Percentiles rank a stretch among this genome's conserved stretches.
These are phyloP conservation scores for Ochromonas danica DNA, from an alignment of 108 stramenopile species.

Conservation along the genomic window DNA sequence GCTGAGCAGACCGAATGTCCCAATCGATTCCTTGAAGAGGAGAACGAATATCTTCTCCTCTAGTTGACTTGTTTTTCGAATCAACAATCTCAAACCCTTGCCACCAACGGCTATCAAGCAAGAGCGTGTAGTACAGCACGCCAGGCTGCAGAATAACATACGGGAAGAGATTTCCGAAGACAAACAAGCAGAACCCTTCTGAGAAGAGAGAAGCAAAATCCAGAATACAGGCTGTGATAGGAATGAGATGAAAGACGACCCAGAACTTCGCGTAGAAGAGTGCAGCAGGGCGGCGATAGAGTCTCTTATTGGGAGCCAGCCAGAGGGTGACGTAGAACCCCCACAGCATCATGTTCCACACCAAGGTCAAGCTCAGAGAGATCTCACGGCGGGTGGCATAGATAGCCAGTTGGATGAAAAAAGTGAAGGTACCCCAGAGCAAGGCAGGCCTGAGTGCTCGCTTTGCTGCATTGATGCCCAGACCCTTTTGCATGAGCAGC, in stretches of 20 bases:
- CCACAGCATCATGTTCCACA: conserved; percentile 10
- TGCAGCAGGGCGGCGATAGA: conserved; percentile 27
- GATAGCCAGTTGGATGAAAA: not conserved
- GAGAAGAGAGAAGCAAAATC: not conserved
- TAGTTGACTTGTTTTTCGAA: not conserved
- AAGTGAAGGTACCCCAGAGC: conserved; percentile 19
- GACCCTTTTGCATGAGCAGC: conserved; percentile 26
- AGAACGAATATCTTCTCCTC: not conserved
- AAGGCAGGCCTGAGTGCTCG: not conserved
- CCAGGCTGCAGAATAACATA: not conserved
- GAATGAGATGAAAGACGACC: not conserved
- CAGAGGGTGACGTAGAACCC: conserved; percentile 18
- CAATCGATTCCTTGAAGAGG: conserved; percentile 19
- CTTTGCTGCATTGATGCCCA: conserved; percentile 21
- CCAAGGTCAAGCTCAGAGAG: too few species aligned
- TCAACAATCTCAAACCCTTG: conserved; percentile 18
- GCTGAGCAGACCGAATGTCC: not conserved
- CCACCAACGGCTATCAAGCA: conserved; percentile 29
- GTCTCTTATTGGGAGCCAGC: not conserved
- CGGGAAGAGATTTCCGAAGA: conserved; percentile 7
- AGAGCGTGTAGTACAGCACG: conserved; percentile 11
- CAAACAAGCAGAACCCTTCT: not conserved
- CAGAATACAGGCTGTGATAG: not conserved
- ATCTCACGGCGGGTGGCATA: too few species aligned
- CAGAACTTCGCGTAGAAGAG: conserved; percentile 28